A percentile compares a stretch with the other conserved stretches of the same genome.
Evolutionary conservation across 192 early-diverging fungal species (phyloP).

Genomic region (Coemansia sp.): DNA sequence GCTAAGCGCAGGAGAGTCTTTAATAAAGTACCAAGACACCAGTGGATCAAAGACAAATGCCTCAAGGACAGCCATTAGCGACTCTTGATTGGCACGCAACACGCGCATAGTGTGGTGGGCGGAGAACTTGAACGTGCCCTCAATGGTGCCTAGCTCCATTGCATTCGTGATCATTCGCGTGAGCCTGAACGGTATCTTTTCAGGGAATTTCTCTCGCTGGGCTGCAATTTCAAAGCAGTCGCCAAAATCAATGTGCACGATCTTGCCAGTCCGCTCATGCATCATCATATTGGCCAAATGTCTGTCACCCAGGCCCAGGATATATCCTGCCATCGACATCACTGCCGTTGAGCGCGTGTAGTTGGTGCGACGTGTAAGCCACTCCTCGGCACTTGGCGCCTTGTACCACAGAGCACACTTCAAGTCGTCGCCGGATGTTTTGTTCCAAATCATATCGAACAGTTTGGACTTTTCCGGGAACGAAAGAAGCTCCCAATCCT

Average conservation of each 20-base stretch:
- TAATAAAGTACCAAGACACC: slow-evolving; percentile 34
- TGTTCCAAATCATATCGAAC: slow-evolving; percentile 90
- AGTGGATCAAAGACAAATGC: slow-evolving; percentile 97
- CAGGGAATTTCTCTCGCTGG: slow-evolving; percentile 96
- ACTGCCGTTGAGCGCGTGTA: slow-evolving; percentile 95
- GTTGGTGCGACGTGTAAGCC: slow-evolving; percentile 97
- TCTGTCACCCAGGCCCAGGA: slow-evolving; percentile 94
- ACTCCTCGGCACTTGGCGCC: slow-evolving; percentile 93
- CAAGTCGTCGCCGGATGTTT: slow-evolving; percentile 96
- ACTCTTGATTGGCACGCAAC: slow-evolving; percentile 93
- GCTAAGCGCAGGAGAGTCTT: slow-evolving; percentile 6
- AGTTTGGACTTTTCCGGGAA: slow-evolving; percentile 95
- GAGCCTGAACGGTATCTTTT: slow-evolving; percentile 97
- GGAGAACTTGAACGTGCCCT: slow-evolving; percentile 95
- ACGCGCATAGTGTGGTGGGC: slow-evolving; percentile 97
- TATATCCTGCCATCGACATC: slow-evolving; percentile 99
- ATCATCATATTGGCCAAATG: slow-evolving; percentile 99
- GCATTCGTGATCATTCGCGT: slow-evolving; percentile 97
- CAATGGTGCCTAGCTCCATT: slow-evolving; percentile 97
- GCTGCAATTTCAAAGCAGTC: slow-evolving; percentile 98
- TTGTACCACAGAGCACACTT: slow-evolving; percentile 96
- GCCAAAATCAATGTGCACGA: slow-evolving; percentile 98
- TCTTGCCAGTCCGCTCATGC: slow-evolving; percentile 89
- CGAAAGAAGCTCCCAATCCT: slow-evolving; percentile 90
- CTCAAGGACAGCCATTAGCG: slow-evolving; percentile 98